Conservation (phyloP, 768 basidiomycete genomes). For the Megacollybia marginata region DNA sequence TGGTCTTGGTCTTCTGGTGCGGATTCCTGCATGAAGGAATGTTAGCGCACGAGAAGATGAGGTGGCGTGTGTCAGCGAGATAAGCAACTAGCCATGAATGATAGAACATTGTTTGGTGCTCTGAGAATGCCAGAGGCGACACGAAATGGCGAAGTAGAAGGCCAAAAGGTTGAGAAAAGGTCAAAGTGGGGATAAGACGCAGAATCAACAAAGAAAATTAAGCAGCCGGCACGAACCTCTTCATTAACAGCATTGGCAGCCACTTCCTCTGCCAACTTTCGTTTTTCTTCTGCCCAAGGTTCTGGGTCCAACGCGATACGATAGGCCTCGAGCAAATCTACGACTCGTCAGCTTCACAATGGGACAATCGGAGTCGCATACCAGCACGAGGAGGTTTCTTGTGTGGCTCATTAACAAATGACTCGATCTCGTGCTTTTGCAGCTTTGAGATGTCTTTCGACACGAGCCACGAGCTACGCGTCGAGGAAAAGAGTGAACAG, state of each 20-base stretch:
- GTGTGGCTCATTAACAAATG: constrained; percentile 69
- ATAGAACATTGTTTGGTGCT: no score
- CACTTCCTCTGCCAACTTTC: constrained; percentile 3
- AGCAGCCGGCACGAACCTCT: constrained; percentile 12
- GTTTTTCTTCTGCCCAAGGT: constrained; percentile 39
- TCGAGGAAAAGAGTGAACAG: background rate
- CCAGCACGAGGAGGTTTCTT: constrained; percentile 49
- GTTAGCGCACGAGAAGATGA: no score
- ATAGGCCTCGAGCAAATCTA: constrained; percentile 70
- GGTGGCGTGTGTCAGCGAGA: no score
- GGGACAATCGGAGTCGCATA: no score
- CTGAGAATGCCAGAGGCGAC: no score
- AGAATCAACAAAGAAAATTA: no score
- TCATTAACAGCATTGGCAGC: constrained; percentile 24
- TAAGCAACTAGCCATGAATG: no score
- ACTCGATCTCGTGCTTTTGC: constrained; percentile 72
- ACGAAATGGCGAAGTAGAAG: no score
- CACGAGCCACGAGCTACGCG: constrained; percentile 72
- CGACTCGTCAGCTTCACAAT: no score
- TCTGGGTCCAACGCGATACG: constrained; percentile 58
- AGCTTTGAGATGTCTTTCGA: constrained; percentile 78
- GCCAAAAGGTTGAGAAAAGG: no score
- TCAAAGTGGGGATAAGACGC: no score
- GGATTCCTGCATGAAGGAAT: no score
- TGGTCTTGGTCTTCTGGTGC: constrained; percentile 41